Base-by-base conservation (phyloP, 441 rosid species). In the Daphne laureola region DNA sequence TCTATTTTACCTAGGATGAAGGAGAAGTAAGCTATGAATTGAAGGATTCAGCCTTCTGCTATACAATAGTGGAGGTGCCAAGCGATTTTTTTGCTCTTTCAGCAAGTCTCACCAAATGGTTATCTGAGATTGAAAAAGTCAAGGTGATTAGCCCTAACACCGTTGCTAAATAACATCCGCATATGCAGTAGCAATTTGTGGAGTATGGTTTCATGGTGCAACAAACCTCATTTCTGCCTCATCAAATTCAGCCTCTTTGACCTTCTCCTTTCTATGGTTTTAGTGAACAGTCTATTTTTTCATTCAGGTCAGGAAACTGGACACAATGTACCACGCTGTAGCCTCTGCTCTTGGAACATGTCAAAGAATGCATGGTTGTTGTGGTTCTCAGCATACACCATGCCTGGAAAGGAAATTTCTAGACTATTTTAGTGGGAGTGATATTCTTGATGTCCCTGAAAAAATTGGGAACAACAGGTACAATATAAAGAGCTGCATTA, bases 11-110 rank as follows among this genome's bases (percentile, higher is more conserved):
- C 68, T 73, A 89, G 97, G 68, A 72, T 62, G 83, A 77, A 65
- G 94, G 96, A 61, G 95, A 92, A 77, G 76, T 92, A 70, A 82
- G 87, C 42, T 92, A 84, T 41, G 90, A 84, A 64, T 40, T 66
- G 64, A 92, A 84, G 78, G 96, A 92, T 67, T 82, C 83, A 2
- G 96, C 96, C 55, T 86, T 66, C 65, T 92, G 87, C 73, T 92
- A 79, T 74, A 77, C 70, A 54, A 65, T 84, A 57, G 61, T 72
- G 62, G 50, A 83, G 53, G 53, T 64, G 55, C 98, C 97, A 18
- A 57, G 40, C 59, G 86, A 89, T 46, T 68, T 89, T 44, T 81
- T 86, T 63, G 76, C 77, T 26, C 79, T 86, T 64, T 77, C 92
- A 11, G 75, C 69, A 55, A 75, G 75, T 46, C 79, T 89, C 61